phyloP scores from a whole-genome alignment of 495 filamentous ascomycete genomes.

The Podospora anserina region DNA sequence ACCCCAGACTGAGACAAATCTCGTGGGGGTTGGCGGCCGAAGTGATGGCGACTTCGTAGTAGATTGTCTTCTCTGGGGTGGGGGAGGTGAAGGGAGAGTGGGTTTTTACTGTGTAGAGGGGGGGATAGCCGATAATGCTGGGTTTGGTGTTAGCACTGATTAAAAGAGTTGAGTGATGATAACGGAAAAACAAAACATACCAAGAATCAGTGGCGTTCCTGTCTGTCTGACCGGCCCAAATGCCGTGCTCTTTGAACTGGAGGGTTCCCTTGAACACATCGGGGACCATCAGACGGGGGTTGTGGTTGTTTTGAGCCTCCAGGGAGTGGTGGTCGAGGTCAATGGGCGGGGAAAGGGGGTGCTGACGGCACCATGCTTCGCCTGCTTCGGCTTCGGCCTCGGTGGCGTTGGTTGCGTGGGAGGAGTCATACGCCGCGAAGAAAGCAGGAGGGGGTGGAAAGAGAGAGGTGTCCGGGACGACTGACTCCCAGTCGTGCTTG shows the following conservation, averaged over 20 bases:
- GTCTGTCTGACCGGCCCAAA: constrained; percentile 42
- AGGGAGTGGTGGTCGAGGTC: constrained; percentile 45
- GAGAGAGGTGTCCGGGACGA: constrained; percentile 72
- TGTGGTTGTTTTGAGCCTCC: constrained; percentile 29
- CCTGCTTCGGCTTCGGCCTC: constrained; percentile 66
- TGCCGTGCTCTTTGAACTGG: constrained; percentile 35
- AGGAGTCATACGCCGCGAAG: constrained; percentile 57
- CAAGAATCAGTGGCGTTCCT: constrained; percentile 45
- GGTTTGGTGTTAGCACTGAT: not conserved
- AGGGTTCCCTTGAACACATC: constrained; percentile 34
- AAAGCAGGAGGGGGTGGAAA: constrained; percentile 80
- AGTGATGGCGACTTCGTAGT: constrained; percentile 71
- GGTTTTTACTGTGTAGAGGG: constrained; percentile 66
- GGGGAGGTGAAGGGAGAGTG: constrained; percentile 59
- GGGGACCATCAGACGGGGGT: constrained; percentile 38
- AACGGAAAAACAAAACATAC: constrained; percentile 7
- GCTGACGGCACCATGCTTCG: constrained; percentile 62
- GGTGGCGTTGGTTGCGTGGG: constrained; percentile 72
- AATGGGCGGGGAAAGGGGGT: constrained; percentile 61
- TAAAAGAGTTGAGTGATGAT: not conserved
- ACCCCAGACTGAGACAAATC: constrained; percentile 72
- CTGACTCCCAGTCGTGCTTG: constrained; percentile 76
- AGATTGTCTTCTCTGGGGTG: constrained; percentile 57
- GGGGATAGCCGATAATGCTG: constrained; percentile 62
- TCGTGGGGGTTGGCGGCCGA: constrained; percentile 41